These are phyloP conservation scores for Candida chauliodis DNA, from an alignment of 805 yeast genomes.

Conservation along the genomic window DNA sequence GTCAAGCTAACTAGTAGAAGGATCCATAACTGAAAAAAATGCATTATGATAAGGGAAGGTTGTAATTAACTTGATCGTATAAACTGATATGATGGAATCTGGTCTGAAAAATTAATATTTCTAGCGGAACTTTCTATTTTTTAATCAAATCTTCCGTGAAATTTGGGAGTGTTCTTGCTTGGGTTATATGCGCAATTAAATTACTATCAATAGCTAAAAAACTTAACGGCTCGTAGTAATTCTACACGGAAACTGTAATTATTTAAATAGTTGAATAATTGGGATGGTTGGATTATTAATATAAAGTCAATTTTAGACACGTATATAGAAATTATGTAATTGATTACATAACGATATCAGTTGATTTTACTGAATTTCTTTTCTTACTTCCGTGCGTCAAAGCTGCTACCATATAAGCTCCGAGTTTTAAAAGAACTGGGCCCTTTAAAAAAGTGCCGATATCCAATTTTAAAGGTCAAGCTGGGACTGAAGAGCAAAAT, in stretches of 20 bases:
- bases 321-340: conserved; percentile 1
- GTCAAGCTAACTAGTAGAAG: conserved; percentile 4
- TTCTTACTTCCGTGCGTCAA: too few relatives aligned
- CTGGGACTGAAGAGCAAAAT: too few relatives aligned
- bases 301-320: conserved; percentile 3
- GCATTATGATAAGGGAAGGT: too few relatives aligned
- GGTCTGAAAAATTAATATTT: neutral
- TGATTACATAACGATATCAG: neutral
- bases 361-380: neutral
- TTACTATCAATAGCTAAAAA: neutral
- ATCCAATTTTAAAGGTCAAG: too few relatives aligned
- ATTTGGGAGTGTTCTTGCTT: neutral
- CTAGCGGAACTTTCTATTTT: neutral
- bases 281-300: neutral
- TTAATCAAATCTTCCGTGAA: neutral
- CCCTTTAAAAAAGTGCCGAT: too few relatives aligned
- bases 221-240: neutral
- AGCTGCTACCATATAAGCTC: too few relatives aligned
- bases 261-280: too few relatives aligned
- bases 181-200: too few relatives aligned
- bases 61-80: too few relatives aligned
- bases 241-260: too few relatives aligned
- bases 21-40: conserved; percentile 1
- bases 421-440: too few relatives aligned
- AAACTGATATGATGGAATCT: neutral